Conservation (phyloP, 2,329 filamentous ascomycete genomes). For the Penicillium aurantiogriseum region DNA sequence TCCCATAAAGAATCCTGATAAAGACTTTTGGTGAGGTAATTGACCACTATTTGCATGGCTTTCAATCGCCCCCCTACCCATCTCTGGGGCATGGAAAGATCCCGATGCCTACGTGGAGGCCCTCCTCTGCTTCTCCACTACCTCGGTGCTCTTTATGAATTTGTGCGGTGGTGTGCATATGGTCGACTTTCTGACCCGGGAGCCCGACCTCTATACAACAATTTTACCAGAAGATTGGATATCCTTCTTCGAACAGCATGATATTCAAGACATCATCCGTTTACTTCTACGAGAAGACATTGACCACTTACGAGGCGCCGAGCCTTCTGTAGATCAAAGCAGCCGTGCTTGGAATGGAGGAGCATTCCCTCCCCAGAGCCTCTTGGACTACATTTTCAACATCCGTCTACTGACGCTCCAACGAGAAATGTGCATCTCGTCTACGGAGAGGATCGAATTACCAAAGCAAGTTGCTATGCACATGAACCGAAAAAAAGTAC, state of each 20-base stretch:
- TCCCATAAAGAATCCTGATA: not conserved
- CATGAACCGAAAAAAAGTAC: constrained; percentile 96
- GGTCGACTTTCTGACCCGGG: constrained; percentile 87
- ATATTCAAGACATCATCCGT: constrained; percentile 74
- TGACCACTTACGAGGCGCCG: constrained; percentile 37
- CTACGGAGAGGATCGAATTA: constrained; percentile 47
- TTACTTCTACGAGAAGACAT: constrained; percentile 78
- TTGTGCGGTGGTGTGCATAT: constrained; percentile 98
- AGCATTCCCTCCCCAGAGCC: constrained; percentile 49
- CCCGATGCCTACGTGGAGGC: constrained; percentile 75
- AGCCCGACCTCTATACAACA: constrained; percentile 76
- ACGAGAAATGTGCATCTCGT: constrained; percentile 43
- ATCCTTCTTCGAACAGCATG: constrained; percentile 67
- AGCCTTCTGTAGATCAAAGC: constrained; percentile 7
- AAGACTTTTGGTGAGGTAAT: not conserved
- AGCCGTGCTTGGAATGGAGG: constrained; percentile 44
- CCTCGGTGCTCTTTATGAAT: constrained; percentile 74
- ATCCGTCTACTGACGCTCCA: constrained; percentile 68
- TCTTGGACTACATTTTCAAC: constrained; percentile 70
- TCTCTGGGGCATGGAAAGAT: constrained; percentile 66
- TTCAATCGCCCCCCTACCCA: constrained; percentile 61
- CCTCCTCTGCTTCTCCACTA: constrained; percentile 72
- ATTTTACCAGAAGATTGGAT: constrained; percentile 81
- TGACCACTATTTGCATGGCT: constrained; percentile 39
- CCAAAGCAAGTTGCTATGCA: constrained; percentile 76